Evolutionary conservation across 1,284 basidiomycete genomes (phyloP), one percentile per base, ranked within the genome.

Genomic region (Sphagnurus paluster): DNA sequence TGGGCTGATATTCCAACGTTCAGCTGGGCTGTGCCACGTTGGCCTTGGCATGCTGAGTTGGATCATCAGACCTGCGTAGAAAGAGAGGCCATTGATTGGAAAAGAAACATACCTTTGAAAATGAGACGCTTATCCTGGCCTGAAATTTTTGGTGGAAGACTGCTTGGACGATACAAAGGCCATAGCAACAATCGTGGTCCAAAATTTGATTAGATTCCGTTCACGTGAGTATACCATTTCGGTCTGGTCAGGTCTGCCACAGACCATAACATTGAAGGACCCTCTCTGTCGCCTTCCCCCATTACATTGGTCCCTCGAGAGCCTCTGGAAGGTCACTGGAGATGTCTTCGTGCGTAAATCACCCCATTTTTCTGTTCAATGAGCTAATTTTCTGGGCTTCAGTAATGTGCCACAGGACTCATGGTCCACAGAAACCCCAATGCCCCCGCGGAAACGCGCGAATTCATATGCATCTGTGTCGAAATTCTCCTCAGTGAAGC

Each of bases 391-490:
- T n/a, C 11, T 37, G 23, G 20, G 4, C 35, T 19, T n/a, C n/a
- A 42, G 40, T 25, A 34, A 42, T 14, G 42, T 47, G 21, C 16
- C 8, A 33, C 29, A 34, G 6, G 41, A 33, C 23, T 20, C 36
- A 17, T 56, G 55, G 17, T 32, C 39, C 1, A 52, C 48, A 25
- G 49, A 54, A 47, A 56, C 54, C 16, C 54, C 54, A 21, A 10
- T 49, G 9, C 53, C 48, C 14, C 30, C 30, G 8, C 47, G 52
- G 35, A 56, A 56, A 46, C 52, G 55, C 19, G 30, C 42, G 25
- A 33, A 47, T 14, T 52, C 52, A 5, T 49, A 54, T 46, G 43
- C 55, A 29, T 52, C 52, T 6, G 46, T 54, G n/a, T 44, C 48
- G 5, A 48, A 44, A 24, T 32, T 52, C 21, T 56, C 52, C 6